Conservation (phyloP, 495 filamentous ascomycete genomes). For the Penicillium waksmanii region DNA sequence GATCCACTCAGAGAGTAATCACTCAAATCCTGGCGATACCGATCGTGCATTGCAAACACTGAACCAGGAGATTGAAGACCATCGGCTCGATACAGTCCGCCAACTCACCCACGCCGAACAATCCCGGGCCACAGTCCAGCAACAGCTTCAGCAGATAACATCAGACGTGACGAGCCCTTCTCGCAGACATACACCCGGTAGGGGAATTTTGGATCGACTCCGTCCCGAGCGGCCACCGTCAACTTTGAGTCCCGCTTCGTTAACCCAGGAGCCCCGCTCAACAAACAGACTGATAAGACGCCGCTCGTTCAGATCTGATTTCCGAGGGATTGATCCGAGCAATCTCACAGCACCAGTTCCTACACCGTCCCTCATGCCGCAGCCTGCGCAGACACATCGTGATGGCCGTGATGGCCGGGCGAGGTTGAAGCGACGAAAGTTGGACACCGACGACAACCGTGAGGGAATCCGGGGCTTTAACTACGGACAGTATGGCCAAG, state of each 20-base stretch:
- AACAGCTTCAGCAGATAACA: constrained; percentile 28
- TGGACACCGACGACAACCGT: constrained; percentile 63
- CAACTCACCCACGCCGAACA: constrained; percentile 13
- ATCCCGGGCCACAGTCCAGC: not conserved
- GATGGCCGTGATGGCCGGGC: constrained; percentile 41
- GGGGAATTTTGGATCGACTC: not conserved
- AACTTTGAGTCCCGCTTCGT: constrained; percentile 4
- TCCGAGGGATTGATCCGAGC: constrained; percentile 7
- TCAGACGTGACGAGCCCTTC: constrained; percentile 10
- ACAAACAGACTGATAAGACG: not conserved
- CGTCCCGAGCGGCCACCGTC: not conserved
- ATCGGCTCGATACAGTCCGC: not conserved
- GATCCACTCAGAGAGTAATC: constrained; percentile 39
- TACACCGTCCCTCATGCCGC: constrained; percentile 43
- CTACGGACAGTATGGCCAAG: constrained; percentile 83
- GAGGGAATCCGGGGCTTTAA: constrained; percentile 62
- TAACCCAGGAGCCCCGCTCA: constrained; percentile 6
- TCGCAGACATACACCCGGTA: not conserved
- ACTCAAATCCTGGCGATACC: constrained; percentile 44
- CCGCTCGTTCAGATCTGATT: not conserved
- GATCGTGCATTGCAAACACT: constrained; percentile 43
- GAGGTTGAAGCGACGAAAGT: constrained; percentile 72
- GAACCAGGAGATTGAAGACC: constrained; percentile 32
- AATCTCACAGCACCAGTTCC: constrained; percentile 40
- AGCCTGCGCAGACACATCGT: constrained; percentile 26